Base-by-base conservation (phyloP, 345 rosid genomes). In the Aethionema arabicum region DNA sequence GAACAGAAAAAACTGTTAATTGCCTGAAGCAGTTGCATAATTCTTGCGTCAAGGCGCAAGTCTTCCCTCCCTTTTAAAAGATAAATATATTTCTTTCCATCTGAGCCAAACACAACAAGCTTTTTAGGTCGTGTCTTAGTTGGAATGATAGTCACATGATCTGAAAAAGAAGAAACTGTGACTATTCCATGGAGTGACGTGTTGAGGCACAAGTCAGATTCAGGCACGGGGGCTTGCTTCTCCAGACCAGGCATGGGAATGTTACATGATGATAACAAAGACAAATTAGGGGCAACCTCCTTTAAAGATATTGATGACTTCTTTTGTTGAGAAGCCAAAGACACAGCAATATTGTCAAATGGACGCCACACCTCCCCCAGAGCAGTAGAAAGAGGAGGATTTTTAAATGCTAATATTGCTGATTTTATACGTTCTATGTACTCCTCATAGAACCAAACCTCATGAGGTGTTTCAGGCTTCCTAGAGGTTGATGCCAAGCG, bases 241-340 rank as follows among this genome's bases (percentile, higher is more conserved):
- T 87, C 95, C 51, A 91, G 84, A 63, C 98, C 98, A 72, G 98
- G 98, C 96, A 91, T 79, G 66, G 98, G 98, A 72, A 91, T 85
- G 77, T 91, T 85, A 70, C 84, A 85, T 63, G 93, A 84, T 64
- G 96, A 87, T 68, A 91, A 73, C 68, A 77, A 76, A 72, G 93
- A 84, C 73, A 91, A 67, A 36, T 70, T 86, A 10, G 98, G 96
- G 48, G 98, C 96, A 78, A 91, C 96, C 80, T 91, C 91, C 50
- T 85, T 82, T 32, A 91, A 72, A 51, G 82, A 77, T 70, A 87
- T 79, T 55, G 86, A 79, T 43, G 91, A 82, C 72, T 87, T 91
- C 67, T 95, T 78, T 70, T 91, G 98, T 67, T 81, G 78, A 54
- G 89, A 87, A 44, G 89, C 91, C 78, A 91, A 70, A 61, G 93